A percentile compares a stretch with the other conserved stretches of the same genome.
phyloP scores from a whole-genome alignment of 2,329 filamentous ascomycete genomes.

The Claviceps monticola region DNA sequence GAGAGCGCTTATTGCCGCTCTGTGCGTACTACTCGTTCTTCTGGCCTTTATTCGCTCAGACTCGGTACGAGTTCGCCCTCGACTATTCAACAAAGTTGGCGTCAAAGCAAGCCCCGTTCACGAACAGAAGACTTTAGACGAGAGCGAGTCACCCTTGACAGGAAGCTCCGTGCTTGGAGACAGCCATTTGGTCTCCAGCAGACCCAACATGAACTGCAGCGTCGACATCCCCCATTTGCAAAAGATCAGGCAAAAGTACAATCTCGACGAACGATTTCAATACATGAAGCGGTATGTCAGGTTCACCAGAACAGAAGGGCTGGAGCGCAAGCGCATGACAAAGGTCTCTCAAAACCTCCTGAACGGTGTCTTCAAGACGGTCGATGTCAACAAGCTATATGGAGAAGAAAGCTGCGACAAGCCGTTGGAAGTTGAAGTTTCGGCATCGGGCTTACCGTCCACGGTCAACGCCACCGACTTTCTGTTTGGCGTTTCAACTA shows the following conservation, averaged over 20 bases:
- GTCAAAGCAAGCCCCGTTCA: conserved; percentile 13
- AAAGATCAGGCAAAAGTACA: conserved; percentile 31
- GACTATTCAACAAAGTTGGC: conserved; percentile 23
- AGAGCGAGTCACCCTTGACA: conserved; percentile 9
- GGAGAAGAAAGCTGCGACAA: conserved; percentile 29
- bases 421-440: conserved; percentile 36
- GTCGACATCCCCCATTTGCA: conserved; percentile 33
- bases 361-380: conserved; percentile 31
- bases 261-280: conserved; percentile 36
- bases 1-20: conserved; percentile 29
- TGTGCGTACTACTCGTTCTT: conserved; percentile 29
- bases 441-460: conserved; percentile 34
- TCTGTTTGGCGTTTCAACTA: conserved; percentile 46
- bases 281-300: conserved; percentile 43
- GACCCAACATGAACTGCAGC: conserved; percentile 33
- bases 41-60: conserved; percentile 27
- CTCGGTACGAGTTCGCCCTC: conserved; percentile 24
- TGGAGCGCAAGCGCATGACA: conserved; percentile 37
- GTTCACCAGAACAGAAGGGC: conserved; percentile 31
- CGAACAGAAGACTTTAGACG: conserved; percentile 19
- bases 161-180: conserved; percentile 6
- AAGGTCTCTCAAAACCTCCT: conserved; percentile 34
- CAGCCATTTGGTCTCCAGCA: conserved; percentile 8
- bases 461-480: conserved; percentile 41
- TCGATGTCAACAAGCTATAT: conserved; percentile 32